Evolutionary conservation across 2,329 filamentous ascomycete genomes (phyloP).

Genomic region (Atkinsonella texensis): DNA sequence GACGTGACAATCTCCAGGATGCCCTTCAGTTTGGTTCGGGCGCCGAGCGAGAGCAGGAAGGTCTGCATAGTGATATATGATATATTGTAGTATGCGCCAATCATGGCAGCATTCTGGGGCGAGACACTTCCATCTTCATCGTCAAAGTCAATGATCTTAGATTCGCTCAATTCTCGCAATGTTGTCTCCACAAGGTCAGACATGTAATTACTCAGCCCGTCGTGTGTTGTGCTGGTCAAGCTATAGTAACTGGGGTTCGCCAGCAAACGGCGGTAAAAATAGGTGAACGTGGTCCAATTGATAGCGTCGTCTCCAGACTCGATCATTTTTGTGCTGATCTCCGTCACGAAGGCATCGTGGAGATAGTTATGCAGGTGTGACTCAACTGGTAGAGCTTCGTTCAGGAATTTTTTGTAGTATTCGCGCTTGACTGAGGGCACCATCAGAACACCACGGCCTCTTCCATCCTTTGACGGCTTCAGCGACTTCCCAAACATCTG

Average conservation of each 20-base stretch:
- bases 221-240: slow-evolving; percentile 75
- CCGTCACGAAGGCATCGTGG: slow-evolving; percentile 91
- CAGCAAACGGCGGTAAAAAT: slow-evolving; percentile 89
- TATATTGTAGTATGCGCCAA: slow-evolving; percentile 97
- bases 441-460: slow-evolving; percentile 90
- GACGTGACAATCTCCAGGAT: slow-evolving; percentile 95
- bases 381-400: slow-evolving; percentile 90
- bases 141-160: slow-evolving; percentile 91
- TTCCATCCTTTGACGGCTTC: slow-evolving; percentile 63
- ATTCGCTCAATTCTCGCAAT: slow-evolving; percentile 78
- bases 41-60: slow-evolving; percentile 80
- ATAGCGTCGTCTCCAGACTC: slow-evolving; percentile 93
- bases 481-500: slow-evolving; percentile 98
- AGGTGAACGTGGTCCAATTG: slow-evolving; percentile 97
- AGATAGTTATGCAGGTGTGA: slow-evolving; percentile 85
- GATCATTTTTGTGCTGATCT: slow-evolving; percentile 93
- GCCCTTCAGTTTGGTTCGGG: slow-evolving; percentile 87
- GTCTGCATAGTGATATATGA: slow-evolving; percentile 99
- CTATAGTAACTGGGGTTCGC: slow-evolving; percentile 97
- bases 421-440: slow-evolving; percentile 87
- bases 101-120: slow-evolving; percentile 93
- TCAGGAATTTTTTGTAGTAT: slow-evolving; percentile 98
- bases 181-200: slow-evolving; percentile 92
- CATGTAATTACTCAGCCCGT: slow-evolving; percentile 85
- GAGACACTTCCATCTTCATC: slow-evolving; percentile 84